A percentile compares a stretch with the other conserved stretches of the same genome.
Evolutionary conservation across 2,329 filamentous ascomycete genomes (phyloP).

Genomic region (Pyricularia sp.): DNA sequence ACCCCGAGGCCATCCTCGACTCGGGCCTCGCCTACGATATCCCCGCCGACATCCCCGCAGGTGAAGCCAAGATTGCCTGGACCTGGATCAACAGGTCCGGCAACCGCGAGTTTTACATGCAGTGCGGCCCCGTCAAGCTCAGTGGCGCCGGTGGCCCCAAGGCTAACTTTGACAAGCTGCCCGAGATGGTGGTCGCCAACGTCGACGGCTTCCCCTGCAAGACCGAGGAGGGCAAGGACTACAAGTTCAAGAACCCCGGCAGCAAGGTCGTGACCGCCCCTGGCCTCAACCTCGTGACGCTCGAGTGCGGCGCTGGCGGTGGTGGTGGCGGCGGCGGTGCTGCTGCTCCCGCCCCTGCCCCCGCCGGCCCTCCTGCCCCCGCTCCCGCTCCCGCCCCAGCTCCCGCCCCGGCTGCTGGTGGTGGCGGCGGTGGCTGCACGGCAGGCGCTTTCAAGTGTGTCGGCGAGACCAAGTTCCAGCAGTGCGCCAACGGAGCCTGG

Average conservation of each 20-base stretch:
- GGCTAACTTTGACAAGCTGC: constrained; percentile 51
- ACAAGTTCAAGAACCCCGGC: constrained; percentile 61
- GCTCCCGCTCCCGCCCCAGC: not conserved
- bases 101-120: constrained; percentile 97
- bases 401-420: not conserved
- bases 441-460: constrained; percentile 39
- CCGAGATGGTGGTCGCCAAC: constrained; percentile 70
- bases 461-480: constrained; percentile 34
- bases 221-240: constrained; percentile 43
- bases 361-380: not conserved
- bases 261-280: constrained; percentile 10
- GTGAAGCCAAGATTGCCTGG: constrained; percentile 78
- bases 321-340: not conserved
- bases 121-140: constrained; percentile 71
- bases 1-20: constrained; percentile 34
- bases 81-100: constrained; percentile 92
- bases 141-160: constrained; percentile 34
- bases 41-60: constrained; percentile 60
- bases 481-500: constrained; percentile 41
- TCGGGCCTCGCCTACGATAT: constrained; percentile 57
- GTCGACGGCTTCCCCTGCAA: constrained; percentile 42
- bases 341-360: not conserved
- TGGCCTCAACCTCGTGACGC: not conserved
- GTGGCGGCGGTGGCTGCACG: constrained; percentile 5
- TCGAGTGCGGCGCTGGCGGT: not conserved